These are phyloP conservation scores for Neohortaea acidophila DNA, from an alignment of 495 filamentous ascomycete species.

Conservation along the genomic window DNA sequence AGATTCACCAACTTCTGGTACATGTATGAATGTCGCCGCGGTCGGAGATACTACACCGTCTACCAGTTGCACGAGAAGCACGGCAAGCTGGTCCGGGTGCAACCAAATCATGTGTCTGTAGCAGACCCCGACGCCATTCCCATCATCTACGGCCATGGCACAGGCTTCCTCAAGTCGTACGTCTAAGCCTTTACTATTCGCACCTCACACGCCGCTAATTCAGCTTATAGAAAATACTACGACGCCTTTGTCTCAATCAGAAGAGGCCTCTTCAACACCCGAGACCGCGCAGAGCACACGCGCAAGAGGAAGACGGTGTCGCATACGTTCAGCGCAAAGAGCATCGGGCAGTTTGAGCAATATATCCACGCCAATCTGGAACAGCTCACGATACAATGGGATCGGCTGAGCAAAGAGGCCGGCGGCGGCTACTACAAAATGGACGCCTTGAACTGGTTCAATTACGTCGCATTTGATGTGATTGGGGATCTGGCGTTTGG, in stretches of 20 bases:
- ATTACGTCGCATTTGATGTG: constrained; percentile 85
- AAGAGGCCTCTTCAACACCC: constrained; percentile 80
- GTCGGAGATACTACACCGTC: constrained; percentile 51
- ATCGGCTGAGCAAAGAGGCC: constrained; percentile 30
- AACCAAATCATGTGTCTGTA: constrained; percentile 43
- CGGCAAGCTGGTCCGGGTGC: constrained; percentile 44
- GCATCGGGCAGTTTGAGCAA: constrained; percentile 70
- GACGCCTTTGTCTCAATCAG: constrained; percentile 82
- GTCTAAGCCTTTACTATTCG: neutral
- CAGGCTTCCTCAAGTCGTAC: constrained; percentile 30
- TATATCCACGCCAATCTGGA: constrained; percentile 74
- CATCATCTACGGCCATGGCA: constrained; percentile 39
- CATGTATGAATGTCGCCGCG: constrained; percentile 48
- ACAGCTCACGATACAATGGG: constrained; percentile 59
- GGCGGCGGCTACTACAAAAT: constrained; percentile 43
- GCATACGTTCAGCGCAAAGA: constrained; percentile 76
- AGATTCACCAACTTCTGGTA: constrained; percentile 70
- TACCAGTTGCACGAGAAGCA: constrained; percentile 58
- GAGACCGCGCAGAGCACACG: constrained; percentile 66
- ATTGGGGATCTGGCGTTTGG: constrained; percentile 56
- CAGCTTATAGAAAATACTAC: constrained; percentile 51
- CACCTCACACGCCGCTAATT: neutral
- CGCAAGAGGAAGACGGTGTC: constrained; percentile 82
- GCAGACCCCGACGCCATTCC: constrained; percentile 45
- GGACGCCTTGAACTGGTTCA: constrained; percentile 84